Percentiles rank a stretch among this genome's conserved stretches.
phyloP scores from a whole-genome alignment of 1,284 basidiomycete genomes.

The Bjerkandera adusta region DNA sequence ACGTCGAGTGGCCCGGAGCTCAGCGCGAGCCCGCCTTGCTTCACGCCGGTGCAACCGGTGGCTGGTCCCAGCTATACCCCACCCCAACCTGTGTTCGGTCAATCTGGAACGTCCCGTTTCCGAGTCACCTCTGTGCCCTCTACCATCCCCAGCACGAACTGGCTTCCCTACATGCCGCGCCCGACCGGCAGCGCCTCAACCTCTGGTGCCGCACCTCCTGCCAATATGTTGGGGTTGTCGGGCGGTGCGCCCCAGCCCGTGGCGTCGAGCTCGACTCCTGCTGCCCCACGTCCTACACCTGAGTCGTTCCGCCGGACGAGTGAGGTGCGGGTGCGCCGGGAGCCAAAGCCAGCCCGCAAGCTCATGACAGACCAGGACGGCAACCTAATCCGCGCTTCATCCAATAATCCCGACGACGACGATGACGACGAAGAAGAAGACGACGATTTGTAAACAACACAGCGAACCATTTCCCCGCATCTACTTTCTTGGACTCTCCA shows the following conservation, averaged over 20 bases:
- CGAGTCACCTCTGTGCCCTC: not conserved
- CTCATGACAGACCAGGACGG: not conserved
- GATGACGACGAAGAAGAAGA: not conserved
- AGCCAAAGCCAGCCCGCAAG: not conserved
- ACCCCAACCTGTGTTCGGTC: not conserved
- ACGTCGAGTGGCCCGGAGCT: not conserved
- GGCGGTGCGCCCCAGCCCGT: not conserved
- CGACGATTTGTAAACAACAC: not conserved
- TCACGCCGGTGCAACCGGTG: too few species aligned
- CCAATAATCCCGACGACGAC: not conserved
- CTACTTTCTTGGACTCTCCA: too few species aligned
- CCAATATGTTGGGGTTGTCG: not conserved
- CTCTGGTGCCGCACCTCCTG: not conserved
- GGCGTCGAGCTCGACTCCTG: not conserved
- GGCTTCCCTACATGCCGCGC: slow-evolving; percentile 1
- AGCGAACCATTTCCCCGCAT: too few species aligned
- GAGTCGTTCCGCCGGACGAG: not conserved
- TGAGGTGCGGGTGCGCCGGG: not conserved
- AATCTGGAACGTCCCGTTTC: not conserved
- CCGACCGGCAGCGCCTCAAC: not conserved
- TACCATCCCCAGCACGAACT: not conserved
- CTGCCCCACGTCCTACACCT: not conserved
- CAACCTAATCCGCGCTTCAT: not conserved
- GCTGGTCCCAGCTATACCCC: not conserved
- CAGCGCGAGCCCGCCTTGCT: too few species aligned